These are phyloP conservation scores for Penicillium ochrochloron DNA, from an alignment of 495 filamentous ascomycete genomes.

Conservation along the genomic window DNA sequence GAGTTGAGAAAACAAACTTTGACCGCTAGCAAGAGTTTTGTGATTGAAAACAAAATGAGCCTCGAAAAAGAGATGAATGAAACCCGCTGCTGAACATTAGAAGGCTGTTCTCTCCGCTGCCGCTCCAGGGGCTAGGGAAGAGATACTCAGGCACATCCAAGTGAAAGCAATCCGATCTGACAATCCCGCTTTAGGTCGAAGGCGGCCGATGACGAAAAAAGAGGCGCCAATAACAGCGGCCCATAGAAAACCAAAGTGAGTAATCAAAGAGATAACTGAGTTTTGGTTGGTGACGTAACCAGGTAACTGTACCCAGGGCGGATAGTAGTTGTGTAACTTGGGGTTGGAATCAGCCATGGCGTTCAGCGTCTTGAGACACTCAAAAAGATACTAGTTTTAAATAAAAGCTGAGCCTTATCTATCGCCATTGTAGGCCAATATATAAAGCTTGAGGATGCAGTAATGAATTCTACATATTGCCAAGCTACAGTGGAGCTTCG, in stretches of 20 bases:
- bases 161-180: not conserved
- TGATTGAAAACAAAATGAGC: slow-evolving; percentile 70
- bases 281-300: not conserved
- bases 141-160: not conserved
- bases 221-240: not conserved
- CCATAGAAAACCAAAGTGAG: not conserved
- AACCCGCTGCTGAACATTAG: not conserved
- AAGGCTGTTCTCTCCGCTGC: not conserved
- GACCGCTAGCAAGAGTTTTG: slow-evolving; percentile 44
- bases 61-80: slow-evolving; percentile 75
- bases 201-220: not conserved
- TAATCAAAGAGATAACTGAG: not conserved
- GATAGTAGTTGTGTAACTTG: not conserved
- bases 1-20: slow-evolving; percentile 67
- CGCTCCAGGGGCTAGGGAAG: not conserved
- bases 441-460: no score
- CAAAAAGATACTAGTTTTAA: no score
- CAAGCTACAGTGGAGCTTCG: no score
- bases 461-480: no score
- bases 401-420: no score
- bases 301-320: not conserved
- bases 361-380: no score
- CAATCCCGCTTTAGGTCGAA: not conserved
- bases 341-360: no score
- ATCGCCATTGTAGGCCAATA: no score